These are phyloP conservation scores for Suillus ampliporus DNA, from an alignment of 768 basidiomycete species.

Conservation along the genomic window DNA sequence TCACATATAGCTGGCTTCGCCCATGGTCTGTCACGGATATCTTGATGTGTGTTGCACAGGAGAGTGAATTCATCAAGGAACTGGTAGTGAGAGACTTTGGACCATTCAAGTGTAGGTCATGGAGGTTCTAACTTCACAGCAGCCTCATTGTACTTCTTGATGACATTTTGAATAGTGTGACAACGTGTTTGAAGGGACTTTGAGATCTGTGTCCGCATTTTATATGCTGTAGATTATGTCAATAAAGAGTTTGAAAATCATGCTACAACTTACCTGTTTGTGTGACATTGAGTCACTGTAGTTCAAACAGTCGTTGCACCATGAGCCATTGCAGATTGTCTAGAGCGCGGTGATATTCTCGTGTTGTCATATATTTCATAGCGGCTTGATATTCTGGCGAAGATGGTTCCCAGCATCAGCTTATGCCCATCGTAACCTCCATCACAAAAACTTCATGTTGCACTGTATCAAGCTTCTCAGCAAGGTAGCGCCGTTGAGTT, in stretches of 20 bases:
- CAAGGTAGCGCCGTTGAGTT: slow-evolving; percentile 20
- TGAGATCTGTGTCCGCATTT: slow-evolving; percentile 37
- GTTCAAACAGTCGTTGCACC: slow-evolving; percentile 43
- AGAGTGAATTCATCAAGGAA: too few relatives aligned
- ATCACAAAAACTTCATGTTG: background rate
- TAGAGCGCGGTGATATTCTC: slow-evolving; percentile 25
- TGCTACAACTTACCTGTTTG: slow-evolving; percentile 36
- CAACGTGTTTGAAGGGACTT: slow-evolving; percentile 39
- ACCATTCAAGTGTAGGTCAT: too few relatives aligned
- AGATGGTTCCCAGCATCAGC: too few relatives aligned
- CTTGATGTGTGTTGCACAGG: too few relatives aligned
- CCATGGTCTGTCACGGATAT: too few relatives aligned
- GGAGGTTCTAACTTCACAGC: too few relatives aligned
- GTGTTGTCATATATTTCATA: too few relatives aligned
- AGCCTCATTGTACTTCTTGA: too few relatives aligned
- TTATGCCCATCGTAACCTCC: too few relatives aligned
- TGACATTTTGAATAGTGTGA: slow-evolving; percentile 32
- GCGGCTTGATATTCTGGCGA: too few relatives aligned
- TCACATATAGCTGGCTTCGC: too few relatives aligned
- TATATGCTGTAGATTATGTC: slow-evolving; percentile 35
- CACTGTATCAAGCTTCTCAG: slow-evolving; percentile 24
- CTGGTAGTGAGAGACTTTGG: too few relatives aligned
- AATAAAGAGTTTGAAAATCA: slow-evolving; percentile 9
- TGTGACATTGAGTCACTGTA: slow-evolving; percentile 43
- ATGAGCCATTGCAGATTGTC: slow-evolving; percentile 40